phyloP scores from a whole-genome alignment of 176 grass and related monocot species.

The Poa annua region DNA sequence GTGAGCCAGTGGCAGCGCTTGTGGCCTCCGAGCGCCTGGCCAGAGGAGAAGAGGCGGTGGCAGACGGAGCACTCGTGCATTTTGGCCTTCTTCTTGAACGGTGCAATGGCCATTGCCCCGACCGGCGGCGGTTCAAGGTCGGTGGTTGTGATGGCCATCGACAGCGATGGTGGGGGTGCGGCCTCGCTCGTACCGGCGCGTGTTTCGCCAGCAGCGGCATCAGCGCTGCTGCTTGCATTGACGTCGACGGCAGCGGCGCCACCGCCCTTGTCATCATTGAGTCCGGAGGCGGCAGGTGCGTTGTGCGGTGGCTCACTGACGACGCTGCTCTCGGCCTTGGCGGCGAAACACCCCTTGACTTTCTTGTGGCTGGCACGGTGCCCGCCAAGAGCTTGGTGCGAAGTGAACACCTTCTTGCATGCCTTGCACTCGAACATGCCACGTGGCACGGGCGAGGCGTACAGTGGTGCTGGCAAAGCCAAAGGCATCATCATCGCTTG shows the following conservation, averaged over 20 bases:
- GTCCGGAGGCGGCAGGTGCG: neutral
- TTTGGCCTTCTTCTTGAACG: constrained; percentile 73
- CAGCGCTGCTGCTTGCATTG: neutral
- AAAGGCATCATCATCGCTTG: neutral
- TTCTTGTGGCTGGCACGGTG: constrained; percentile 96
- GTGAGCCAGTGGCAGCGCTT: constrained; percentile 94
- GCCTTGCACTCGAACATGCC: constrained; percentile 86
- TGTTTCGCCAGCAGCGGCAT: neutral
- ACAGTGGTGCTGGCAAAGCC: constrained; percentile 10
- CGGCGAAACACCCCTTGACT: constrained; percentile 80
- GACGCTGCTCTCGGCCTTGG: constrained; percentile 33
- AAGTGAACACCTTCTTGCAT: constrained; percentile 92
- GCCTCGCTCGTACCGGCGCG: constrained; percentile 23
- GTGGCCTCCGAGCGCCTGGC: constrained; percentile 91
- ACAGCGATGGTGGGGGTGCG: neutral
- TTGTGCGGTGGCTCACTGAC: neutral
- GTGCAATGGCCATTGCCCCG: neutral
- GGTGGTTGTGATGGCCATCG: constrained; percentile 48
- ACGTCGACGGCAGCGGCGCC: neutral
- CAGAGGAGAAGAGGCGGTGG: constrained; percentile 84
- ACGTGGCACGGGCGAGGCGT: constrained; percentile 25
- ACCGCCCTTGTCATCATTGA: constrained; percentile 1
- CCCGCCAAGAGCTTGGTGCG: constrained; percentile 84
- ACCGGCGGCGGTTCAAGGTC: constrained; percentile 19
- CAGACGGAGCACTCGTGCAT: constrained; percentile 90